Evolutionary conservation across 1,284 basidiomycete species (phyloP), one percentile per base, ranked within the genome.

Genomic region (Boletus mariae): DNA sequence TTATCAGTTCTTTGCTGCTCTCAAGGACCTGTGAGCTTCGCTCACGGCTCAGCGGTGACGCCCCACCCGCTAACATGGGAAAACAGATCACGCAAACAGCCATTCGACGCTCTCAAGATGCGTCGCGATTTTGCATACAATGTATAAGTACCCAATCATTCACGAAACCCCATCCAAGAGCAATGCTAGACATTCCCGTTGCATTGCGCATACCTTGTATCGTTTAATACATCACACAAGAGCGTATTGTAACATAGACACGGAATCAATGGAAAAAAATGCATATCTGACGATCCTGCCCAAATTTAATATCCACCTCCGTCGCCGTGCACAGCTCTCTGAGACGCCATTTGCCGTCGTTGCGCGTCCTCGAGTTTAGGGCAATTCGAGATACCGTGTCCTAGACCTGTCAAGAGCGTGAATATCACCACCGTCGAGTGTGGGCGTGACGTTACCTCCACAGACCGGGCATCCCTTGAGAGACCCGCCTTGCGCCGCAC

Each of bases 281-380:
- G 25, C 25, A 23, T 1, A 13, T 38, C 10, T 13, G 6, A 44
- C 10, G 25, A 23, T 13, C 29, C 5, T 20, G 20, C 20, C 12
- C 35, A 12, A 1, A 25, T 5, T 32, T 56, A 63, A 51, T 61
- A 69, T 58, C 84, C 84, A 13, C 80, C 82, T 11, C 79, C 85
- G 46, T 79, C 84, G 55, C 80, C 86, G 51, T 87, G 80, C 29
- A 77, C 77, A 35, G 79, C 79, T 46, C 86, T 76, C 61, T 94
- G 91, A n/a, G 86, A 85, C 5, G 92, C 91, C 82, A 92, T 87
- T 69, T 88, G 85, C 61, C 96, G 75, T 52, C 94, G 77, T 68
- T 96, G 93, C 1, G 87, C 82, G 60, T 99, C 96, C 72, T 98
- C 96, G 56, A 98, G 75, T 71, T 99, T 99, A 15, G 97, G 97